These are phyloP conservation scores for Alternaria ethzedia DNA, from an alignment of 2,329 filamentous ascomycete genomes.

Conservation along the genomic window DNA sequence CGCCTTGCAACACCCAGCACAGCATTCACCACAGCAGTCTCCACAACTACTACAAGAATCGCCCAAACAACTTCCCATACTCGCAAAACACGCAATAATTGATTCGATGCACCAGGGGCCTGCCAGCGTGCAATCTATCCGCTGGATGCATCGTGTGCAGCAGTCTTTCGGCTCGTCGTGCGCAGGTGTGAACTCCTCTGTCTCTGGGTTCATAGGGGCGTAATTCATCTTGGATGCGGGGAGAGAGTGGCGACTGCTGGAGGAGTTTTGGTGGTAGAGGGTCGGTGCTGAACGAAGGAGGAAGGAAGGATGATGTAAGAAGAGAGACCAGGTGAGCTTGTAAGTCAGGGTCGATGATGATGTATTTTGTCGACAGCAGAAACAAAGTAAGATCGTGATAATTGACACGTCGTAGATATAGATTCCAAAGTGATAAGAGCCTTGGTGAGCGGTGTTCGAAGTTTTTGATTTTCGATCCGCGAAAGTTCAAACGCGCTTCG, in stretches of 20 bases:
- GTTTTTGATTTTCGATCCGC: background rate
- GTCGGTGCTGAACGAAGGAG: background rate
- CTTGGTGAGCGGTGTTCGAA: background rate
- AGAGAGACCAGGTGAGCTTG: background rate
- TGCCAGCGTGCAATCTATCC: slow-evolving; percentile 10
- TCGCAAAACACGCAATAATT: slow-evolving; percentile 4
- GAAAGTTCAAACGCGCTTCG: background rate
- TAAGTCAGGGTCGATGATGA: background rate
- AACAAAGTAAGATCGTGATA: no score
- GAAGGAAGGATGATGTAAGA: background rate
- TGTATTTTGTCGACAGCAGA: background rate
- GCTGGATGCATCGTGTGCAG: slow-evolving; percentile 9
- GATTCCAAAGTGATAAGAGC: background rate
- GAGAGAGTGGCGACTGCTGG: background rate
- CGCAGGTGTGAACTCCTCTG: slow-evolving; percentile 11
- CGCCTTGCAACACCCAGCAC: background rate
- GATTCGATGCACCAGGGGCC: slow-evolving; percentile 10
- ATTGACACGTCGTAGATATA: background rate
- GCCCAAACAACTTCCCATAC: background rate
- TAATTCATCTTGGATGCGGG: slow-evolving; percentile 21
- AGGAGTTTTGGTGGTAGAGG: background rate
- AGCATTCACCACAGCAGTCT: background rate
- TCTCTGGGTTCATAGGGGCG: slow-evolving; percentile 5
- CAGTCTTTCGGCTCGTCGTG: slow-evolving; percentile 15
- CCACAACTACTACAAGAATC: slow-evolving; percentile 1